phyloP scores from a whole-genome alignment of 2,329 filamentous ascomycete species.

The Neurospora crassa region DNA sequence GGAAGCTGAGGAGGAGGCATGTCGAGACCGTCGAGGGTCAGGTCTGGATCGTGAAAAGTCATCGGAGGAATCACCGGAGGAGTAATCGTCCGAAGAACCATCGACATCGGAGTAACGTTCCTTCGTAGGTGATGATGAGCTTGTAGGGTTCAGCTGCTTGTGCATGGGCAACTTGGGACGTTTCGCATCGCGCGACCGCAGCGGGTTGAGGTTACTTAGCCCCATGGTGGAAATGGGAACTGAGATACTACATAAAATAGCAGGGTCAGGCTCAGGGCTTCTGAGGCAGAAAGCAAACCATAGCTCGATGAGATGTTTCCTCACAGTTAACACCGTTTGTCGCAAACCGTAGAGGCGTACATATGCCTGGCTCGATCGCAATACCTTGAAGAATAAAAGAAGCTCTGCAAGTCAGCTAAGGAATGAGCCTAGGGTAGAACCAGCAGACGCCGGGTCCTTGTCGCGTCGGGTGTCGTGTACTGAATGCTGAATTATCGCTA shows the following conservation, averaged over 20 bases:
- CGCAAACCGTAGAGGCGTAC: neutral
- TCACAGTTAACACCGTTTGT: neutral
- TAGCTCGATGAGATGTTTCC: neutral
- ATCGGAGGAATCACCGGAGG: slow-evolving; percentile 34
- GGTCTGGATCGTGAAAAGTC: slow-evolving; percentile 36
- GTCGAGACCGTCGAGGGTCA: slow-evolving; percentile 43
- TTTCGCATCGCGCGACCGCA: slow-evolving; percentile 37
- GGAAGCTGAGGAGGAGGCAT: slow-evolving; percentile 34
- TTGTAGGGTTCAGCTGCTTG: slow-evolving; percentile 28
- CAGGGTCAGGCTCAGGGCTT: neutral
- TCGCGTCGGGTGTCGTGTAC: neutral
- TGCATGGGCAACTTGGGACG: slow-evolving; percentile 39
- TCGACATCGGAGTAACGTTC: slow-evolving; percentile 44
- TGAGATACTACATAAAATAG: neutral
- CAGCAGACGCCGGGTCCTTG: neutral
- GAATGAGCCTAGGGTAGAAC: neutral
- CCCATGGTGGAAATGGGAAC: slow-evolving; percentile 31
- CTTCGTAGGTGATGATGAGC: slow-evolving; percentile 27
- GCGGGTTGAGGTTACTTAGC: slow-evolving; percentile 33
- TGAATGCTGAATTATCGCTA: neutral
- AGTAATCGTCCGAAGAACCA: slow-evolving; percentile 23
- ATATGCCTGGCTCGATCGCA: neutral
- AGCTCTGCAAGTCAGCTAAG: neutral
- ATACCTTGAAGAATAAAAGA: neutral
- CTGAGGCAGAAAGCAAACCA: neutral